Percentiles rank a stretch among this genome's conserved stretches.
phyloP scores from a whole-genome alignment of 176 grass and related monocot genomes.

The Juncus effusus region DNA sequence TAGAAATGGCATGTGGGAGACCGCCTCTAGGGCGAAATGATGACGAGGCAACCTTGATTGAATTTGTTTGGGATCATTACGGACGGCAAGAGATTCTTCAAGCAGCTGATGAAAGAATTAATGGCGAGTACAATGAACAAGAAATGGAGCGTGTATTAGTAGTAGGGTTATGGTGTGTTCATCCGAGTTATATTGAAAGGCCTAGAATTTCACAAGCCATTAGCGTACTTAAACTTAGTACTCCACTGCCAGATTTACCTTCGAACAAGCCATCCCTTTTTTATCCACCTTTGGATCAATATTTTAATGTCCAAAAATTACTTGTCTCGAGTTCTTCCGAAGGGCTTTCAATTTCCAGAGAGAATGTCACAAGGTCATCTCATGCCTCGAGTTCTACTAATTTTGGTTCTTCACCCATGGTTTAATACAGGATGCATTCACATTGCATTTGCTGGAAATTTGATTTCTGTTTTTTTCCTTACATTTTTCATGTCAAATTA shows the following conservation, averaged over 20 bases:
- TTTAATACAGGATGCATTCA: neutral
- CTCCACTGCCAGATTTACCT: conserved; percentile 18
- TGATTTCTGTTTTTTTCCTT: neutral
- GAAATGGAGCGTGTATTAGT: conserved; percentile 39
- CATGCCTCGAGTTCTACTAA: neutral
- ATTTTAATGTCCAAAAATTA: neutral
- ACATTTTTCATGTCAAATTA: too few relatives aligned
- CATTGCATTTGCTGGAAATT: neutral
- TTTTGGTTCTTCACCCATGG: neutral
- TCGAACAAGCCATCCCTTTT: conserved; percentile 22
- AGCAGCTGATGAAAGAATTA: conserved; percentile 20
- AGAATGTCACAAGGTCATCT: neutral
- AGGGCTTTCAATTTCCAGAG: neutral
- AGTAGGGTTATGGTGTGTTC: conserved; percentile 44
- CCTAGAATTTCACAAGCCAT: conserved; percentile 42
- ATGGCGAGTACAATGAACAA: neutral
- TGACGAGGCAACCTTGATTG: neutral
- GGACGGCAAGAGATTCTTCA: conserved; percentile 19
- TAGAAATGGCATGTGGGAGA: conserved; percentile 31
- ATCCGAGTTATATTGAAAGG: conserved; percentile 17
- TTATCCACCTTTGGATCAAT: neutral
- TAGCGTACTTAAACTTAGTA: conserved; percentile 18
- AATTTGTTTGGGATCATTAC: conserved; percentile 26
- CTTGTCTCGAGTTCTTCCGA: neutral
- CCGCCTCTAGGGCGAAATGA: neutral